A percentile compares a stretch with the other conserved stretches of the same genome.
These are phyloP conservation scores for Brassica hybrid DNA, from an alignment of 441 rosid species.

Conservation along the genomic window DNA sequence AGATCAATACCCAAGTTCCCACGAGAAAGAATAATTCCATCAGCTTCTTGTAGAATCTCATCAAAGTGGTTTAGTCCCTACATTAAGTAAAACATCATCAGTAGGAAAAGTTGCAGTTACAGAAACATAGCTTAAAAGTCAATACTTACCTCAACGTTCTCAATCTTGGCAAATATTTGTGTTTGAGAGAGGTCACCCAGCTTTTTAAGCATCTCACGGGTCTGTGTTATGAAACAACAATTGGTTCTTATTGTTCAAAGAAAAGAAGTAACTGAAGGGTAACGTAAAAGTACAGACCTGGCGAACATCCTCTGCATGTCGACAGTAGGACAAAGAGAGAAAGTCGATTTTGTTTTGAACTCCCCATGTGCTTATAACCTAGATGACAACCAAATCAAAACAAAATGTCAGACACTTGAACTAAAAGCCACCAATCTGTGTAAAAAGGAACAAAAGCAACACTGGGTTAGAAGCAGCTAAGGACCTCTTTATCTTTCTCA, in stretches of 20 bases:
- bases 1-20: slow-evolving; percentile 96
- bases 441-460: neutral
- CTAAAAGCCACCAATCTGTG: neutral
- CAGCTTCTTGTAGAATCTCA: slow-evolving; percentile 93
- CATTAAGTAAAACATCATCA: slow-evolving; percentile 21
- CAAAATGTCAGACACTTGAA: no score
- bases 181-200: slow-evolving; percentile 89
- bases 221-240: slow-evolving; percentile 52
- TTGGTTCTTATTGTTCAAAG: neutral
- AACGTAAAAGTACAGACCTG: slow-evolving; percentile 51
- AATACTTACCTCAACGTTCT: slow-evolving; percentile 79
- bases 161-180: slow-evolving; percentile 96
- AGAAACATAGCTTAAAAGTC: neutral
- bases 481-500: slow-evolving; percentile 89
- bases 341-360: slow-evolving; percentile 91
- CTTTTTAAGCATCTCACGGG: slow-evolving; percentile 80
- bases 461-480: slow-evolving; percentile 15
- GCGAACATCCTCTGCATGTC: slow-evolving; percentile 98
- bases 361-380: slow-evolving; percentile 97
- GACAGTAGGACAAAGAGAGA: slow-evolving; percentile 88
- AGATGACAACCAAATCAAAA: slow-evolving; percentile 29
- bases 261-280: slow-evolving; percentile 3
- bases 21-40: slow-evolving; percentile 92
- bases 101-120: slow-evolving; percentile 3
- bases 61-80: slow-evolving; percentile 93